Evolutionary conservation across 805 yeast species (phyloP), one percentile per base, ranked within the genome.

Genomic region (Zygosaccharomyces siamensis): DNA sequence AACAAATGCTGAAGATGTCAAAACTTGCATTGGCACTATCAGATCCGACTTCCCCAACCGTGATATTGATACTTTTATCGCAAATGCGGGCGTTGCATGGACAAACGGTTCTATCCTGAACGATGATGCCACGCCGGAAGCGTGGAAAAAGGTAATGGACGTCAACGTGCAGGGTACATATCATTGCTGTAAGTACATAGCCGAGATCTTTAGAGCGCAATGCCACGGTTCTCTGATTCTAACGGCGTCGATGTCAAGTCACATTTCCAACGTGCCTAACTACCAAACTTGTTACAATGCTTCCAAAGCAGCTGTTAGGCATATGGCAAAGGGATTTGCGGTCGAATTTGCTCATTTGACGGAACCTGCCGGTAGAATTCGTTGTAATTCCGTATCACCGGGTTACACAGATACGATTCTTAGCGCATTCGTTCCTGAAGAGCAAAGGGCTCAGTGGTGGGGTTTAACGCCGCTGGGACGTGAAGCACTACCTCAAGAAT

Each of bases 71-170:
- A 72, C 87, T 30, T 84, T 86, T 60, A 92, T 89, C 43, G 95
- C 95, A 59, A 89, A 89, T 64, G 96, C 96, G 8, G 96, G 96
- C 39, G 80, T 86, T 40, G 83, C 89, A n/a, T 88, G 95, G 95
- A 76, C 80, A 18, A 73, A 77, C 31, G 89, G 89, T 27, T 76
- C 76, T 20, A 67, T 80, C 52, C 64, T 78, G 48, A 65, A 69
- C 54, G 60, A 60, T 31, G 69, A 67, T 26, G 73, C 72, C 1
- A 54, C 62, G 27, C 76, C 73, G 45, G 81, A 80, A 57, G 49
- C 51, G 18, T 89, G 93, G 90, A 72, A 76, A 65, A 79, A 80
- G 55, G 81, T 89, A 46, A 77, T 87, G 64, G 79, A 81, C 63
- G 80, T 86, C 48, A 92, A 89, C 63, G 73, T 89, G 52, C 83